phyloP scores from a whole-genome alignment of 2,329 filamentous ascomycete genomes.

The Fusarium coicis region DNA sequence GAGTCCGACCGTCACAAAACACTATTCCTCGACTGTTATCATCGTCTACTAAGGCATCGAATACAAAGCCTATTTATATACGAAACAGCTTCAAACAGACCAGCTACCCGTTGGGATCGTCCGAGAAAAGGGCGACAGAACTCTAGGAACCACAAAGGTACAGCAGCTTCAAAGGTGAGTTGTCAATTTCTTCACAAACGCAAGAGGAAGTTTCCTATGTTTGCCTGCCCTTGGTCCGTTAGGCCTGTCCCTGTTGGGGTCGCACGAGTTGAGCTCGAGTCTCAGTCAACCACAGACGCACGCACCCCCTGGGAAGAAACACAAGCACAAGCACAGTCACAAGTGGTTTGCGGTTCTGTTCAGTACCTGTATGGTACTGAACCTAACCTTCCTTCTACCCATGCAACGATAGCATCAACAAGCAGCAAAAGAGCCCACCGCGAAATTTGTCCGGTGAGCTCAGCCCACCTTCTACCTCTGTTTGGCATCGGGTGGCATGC shows the following conservation, averaged over 20 bases:
- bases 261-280: slow-evolving; percentile 18
- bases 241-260: slow-evolving; percentile 36
- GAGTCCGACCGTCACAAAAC: neutral
- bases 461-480: slow-evolving; percentile 37
- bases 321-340: neutral
- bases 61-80: slow-evolving; percentile 1
- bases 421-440: slow-evolving; percentile 12
- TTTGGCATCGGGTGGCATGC: slow-evolving; percentile 29
- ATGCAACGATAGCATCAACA: slow-evolving; percentile 29
- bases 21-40: neutral
- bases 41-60: neutral
- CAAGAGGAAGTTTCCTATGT: slow-evolving; percentile 14
- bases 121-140: slow-evolving; percentile 12
- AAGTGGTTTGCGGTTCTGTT: slow-evolving; percentile 1
- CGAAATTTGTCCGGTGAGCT: slow-evolving; percentile 38
- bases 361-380: slow-evolving; percentile 4
- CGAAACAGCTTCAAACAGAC: neutral
- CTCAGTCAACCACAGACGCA: slow-evolving; percentile 16
- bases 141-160: slow-evolving; percentile 14
- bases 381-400: neutral
- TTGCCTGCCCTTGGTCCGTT: slow-evolving; percentile 44
- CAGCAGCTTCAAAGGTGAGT: slow-evolving; percentile 20
- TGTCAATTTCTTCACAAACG: slow-evolving; percentile 13
- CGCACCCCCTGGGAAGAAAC: slow-evolving; percentile 1
- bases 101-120: slow-evolving; percentile 6